Evolutionary conservation across 1,284 basidiomycete genomes (phyloP), one percentile per base, ranked within the genome.

Genomic region (Pascua guehoae): DNA sequence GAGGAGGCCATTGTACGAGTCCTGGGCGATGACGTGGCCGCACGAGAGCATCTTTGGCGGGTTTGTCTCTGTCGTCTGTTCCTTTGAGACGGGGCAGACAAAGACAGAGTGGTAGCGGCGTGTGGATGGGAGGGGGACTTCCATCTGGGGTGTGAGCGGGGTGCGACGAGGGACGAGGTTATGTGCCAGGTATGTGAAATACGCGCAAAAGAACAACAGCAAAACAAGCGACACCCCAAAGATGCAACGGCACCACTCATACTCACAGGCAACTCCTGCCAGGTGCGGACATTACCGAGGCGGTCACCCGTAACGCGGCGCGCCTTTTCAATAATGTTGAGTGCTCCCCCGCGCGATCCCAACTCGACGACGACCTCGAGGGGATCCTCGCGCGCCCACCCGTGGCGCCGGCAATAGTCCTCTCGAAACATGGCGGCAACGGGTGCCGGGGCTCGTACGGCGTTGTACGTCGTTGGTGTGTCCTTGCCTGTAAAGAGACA

Each of bases 21-120:
- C 93, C 69, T 88, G 87, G 2, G 89, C 87, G 49, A 97, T 86
- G 41, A 95, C 91, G 76, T 99, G 96, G 1, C 95, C 95, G 72
- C 95, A 98, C 1, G 81, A 79, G 81, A 98, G 86, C 89, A 97
- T 94, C 90, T 96, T 96, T 0, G 95, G 95, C 17, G 94, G 96
- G 73, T 98, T 99, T 57, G 82, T 74, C 52, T 93, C 88, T 1
- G 91, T 95, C 12, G 91, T 86, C 76, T 96, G 93, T 71, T 98
- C 95, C 77, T 98, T 98, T 14, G 91, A 95, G 37, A 99, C 95
- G 1, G 96, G 92, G 75, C 96, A 99, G 44, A 92, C 87, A 73
- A 99, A 98, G 58, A 96, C 89, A 1, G 93, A 96, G 74, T 99
- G 96, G 76, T 95, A 98, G 37, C 91, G 82, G 67, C 93, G 87